A percentile compares a stretch with the other conserved stretches of the same genome.
Conservation (phyloP, 805 yeast species). For the Starmera dryadoides region DNA sequence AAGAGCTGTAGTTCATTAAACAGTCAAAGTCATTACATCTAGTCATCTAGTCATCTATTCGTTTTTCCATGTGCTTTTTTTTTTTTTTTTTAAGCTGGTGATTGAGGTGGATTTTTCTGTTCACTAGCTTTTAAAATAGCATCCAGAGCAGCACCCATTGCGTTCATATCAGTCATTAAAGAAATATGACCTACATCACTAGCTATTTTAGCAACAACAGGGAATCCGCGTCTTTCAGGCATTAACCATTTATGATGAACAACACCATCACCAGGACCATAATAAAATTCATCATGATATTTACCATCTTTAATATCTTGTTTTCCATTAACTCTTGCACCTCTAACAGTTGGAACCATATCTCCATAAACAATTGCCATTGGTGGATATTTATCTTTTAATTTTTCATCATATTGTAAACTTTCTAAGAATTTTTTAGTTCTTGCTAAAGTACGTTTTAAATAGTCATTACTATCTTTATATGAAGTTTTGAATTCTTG, state of each 20-base stretch:
- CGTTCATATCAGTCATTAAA: constrained; percentile 64
- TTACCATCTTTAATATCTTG: constrained; percentile 65
- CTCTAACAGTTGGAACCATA: constrained; percentile 78
- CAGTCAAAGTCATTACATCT: not conserved
- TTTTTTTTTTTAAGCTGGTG: no score
- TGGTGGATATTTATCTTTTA: constrained; percentile 60
- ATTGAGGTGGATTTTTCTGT: no score
- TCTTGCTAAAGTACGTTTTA: constrained; percentile 50
- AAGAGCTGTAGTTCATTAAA: not conserved
- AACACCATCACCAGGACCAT: constrained; percentile 93
- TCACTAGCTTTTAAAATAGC: constrained; percentile 60
- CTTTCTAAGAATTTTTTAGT: constrained; percentile 53
- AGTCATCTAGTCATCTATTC: not conserved
- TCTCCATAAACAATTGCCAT: constrained; percentile 77
- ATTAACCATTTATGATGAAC: constrained; percentile 75
- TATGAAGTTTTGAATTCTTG: constrained; percentile 22
- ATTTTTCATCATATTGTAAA: constrained; percentile 43
- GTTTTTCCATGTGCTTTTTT: no score
- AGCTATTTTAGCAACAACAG: constrained; percentile 60
- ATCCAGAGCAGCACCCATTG: constrained; percentile 63
- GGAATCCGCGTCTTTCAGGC: constrained; percentile 72
- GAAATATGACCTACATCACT: constrained; percentile 73
- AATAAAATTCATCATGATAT: constrained; percentile 63
- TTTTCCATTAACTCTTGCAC: constrained; percentile 55
- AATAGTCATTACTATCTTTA: constrained; percentile 58